phyloP scores from a whole-genome alignment of 805 yeast genomes.

The Sugiyamaella chiloensis region DNA sequence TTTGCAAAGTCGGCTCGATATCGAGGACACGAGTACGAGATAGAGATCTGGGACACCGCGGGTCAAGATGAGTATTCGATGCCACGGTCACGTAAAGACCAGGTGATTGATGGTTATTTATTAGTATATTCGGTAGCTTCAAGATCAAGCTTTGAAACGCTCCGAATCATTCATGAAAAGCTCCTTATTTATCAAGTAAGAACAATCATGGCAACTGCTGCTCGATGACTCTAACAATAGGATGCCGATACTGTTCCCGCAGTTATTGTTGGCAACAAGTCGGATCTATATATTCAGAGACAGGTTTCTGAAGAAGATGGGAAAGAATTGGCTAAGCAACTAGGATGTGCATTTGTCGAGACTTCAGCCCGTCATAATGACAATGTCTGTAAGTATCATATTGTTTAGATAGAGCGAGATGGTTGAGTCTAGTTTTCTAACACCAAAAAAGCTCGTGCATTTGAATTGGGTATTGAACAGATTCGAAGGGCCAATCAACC shows the following conservation, averaged over 20 bases:
- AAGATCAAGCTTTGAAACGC: conserved; percentile 70
- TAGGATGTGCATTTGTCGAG: conserved; percentile 73
- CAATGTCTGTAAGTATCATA: conserved; percentile 45
- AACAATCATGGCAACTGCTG: not conserved
- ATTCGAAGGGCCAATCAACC: conserved; percentile 46
- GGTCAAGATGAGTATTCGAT: conserved; percentile 89
- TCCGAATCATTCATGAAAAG: conserved; percentile 77
- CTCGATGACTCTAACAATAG: conserved; percentile 16
- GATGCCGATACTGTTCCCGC: conserved; percentile 73
- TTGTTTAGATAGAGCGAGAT: not conserved
- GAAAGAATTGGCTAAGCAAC: conserved; percentile 55
- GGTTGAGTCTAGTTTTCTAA: conserved; percentile 21
- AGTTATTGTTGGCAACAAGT: conserved; percentile 72
- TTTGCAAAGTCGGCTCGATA: conserved; percentile 66
- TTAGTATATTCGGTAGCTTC: conserved; percentile 80
- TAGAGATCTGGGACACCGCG: conserved; percentile 88
- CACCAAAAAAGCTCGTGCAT: too few species aligned
- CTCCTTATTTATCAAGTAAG: conserved; percentile 52
- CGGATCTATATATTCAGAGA: conserved; percentile 65
- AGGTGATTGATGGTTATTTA: conserved; percentile 80
- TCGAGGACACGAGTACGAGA: conserved; percentile 70
- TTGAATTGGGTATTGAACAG: conserved; percentile 55
- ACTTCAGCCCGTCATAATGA: conserved; percentile 78
- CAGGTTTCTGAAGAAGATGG: conserved; percentile 58
- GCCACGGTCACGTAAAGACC: conserved; percentile 71